Base-by-base conservation (phyloP, 306 rosid species). In the Sesbania bispinosa region DNA sequence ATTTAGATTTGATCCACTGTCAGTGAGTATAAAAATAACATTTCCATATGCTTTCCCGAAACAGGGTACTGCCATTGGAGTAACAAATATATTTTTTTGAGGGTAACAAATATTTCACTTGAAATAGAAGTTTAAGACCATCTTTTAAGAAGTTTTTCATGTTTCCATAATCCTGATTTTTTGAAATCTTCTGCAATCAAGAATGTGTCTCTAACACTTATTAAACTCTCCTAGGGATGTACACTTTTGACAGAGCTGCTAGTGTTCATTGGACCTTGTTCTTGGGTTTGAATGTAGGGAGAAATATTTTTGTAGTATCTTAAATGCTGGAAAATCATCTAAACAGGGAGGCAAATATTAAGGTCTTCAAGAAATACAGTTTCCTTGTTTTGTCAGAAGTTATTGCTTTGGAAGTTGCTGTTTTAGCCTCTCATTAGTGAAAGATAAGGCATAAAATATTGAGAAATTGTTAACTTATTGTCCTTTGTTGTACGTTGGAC, bases 311-410 rank as follows among this genome's bases (percentile, higher is more conserved):
- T 46, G 10, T 46, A 1, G 46, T 58, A 3, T 67, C 52, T 26
- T 23, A 47, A 66, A 24, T 67, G 10, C 45, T 7, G 35, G 27
- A 47, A 59, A 45, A 75, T 57, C 57, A 54, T 65, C 60, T 53
- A n/a, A 54, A 33, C 62, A 45, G 39, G 59, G 43, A 43, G 43
- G 14, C 7, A 10, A 20, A 65, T 10, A n/a, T 41, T 14, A 43
- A n/a, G 13, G 41, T 73, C 18, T 5, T 5, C 23, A n/a, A 24
- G 36, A 42, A 64, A 41, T 23, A 15, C 8, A 18, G 39, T 30
- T 59, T 71, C 27, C 16, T 38, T 58, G n/a, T n/a, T 43, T 54
- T 18, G 10, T 41, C 73, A 15, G 26, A 58, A 9, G 48, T 41
- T 32, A 6, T 35, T 45, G 33, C 36, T 30, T 61, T 43, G 7